Evolutionary conservation across 1,284 basidiomycete genomes (phyloP), one percentile per base, ranked within the genome.

Genomic region (Cystobasidium slooffiae): DNA sequence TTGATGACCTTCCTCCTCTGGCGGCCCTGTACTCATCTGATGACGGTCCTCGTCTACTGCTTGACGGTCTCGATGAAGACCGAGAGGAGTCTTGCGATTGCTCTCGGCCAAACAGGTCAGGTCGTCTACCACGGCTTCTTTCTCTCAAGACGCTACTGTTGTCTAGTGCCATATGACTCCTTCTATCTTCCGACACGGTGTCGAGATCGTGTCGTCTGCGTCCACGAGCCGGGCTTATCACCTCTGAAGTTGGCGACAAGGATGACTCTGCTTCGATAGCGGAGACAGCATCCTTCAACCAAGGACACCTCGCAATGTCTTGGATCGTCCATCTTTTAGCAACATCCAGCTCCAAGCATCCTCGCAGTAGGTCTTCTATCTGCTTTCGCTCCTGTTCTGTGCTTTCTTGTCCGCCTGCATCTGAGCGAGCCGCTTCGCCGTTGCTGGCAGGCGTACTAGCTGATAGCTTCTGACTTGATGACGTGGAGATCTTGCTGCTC

Each of bases 251-350:
- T 3, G 56, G 68, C 39, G 43, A 44, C 41, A 47, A 22, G 31
- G 37, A n/a, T 3, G 0, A 85, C 43, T 63, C 61, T 24, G 61
- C 61, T 93, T 64, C 84, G 81, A 56, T 49, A 20, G 75, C 75
- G 16, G 70, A 59, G 43, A 76, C 59, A 18, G 76, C 83, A 68
- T 83, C 84, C 44, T 90, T 86, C 41, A 91, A 88, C 87, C 93
- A 94, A 14, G 90, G 90, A 9, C 88, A 86, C 66, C 90, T 88
- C 76, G 90, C 89, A 22, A 94, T 88, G 83, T 88, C 87, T 1
- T 85, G 85, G 67, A 93, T 88, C 9, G 87, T 88, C 92, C 92
- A 94, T 4, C 93, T 85, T 8, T 83, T 83, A 0, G 81, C 77
- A 6, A 88, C 84, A 55, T 87, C 85, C 16, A 85, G 85, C 74